These are phyloP conservation scores for Macrolepiota dolichaula DNA, from an alignment of 768 basidiomycete genomes.

Conservation along the genomic window DNA sequence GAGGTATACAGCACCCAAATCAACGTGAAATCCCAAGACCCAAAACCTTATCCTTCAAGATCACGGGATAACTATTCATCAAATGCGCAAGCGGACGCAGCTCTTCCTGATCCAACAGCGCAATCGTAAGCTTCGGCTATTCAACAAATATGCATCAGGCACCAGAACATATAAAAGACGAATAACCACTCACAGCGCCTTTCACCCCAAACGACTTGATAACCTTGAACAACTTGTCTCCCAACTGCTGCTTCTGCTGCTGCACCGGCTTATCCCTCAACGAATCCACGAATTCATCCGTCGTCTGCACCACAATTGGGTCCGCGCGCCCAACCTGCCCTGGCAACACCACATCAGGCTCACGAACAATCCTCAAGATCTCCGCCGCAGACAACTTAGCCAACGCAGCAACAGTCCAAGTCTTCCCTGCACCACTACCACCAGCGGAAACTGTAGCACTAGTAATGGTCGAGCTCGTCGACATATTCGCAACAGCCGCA, in stretches of 20 bases:
- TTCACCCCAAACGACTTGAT: constrained; percentile 84
- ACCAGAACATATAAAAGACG: background rate
- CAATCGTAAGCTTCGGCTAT: constrained; percentile 82
- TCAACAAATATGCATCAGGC: background rate
- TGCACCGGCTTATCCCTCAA: constrained; percentile 52
- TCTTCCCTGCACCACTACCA: constrained; percentile 11
- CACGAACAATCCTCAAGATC: constrained; percentile 62
- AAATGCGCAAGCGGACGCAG: constrained; percentile 79
- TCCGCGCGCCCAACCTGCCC: constrained; percentile 59
- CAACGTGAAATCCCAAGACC: constrained; percentile 19
- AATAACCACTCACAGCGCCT: constrained; percentile 52
- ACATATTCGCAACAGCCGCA: constrained; percentile 21
- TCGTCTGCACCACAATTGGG: constrained; percentile 60
- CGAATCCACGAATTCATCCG: constrained; percentile 70
- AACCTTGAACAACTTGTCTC: constrained; percentile 70
- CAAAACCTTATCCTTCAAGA: constrained; percentile 76
- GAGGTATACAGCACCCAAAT: background rate
- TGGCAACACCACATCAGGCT: constrained; percentile 49
- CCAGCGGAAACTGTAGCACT: background rate
- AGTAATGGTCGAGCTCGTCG: constrained; percentile 9
- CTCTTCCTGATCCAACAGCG: constrained; percentile 81
- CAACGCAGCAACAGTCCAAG: constrained; percentile 67
- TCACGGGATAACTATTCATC: constrained; percentile 80
- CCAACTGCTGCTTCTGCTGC: constrained; percentile 74
- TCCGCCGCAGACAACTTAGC: constrained; percentile 73